These are phyloP conservation scores for Hypoxylon sp. DNA, from an alignment of 2,329 filamentous ascomycete species.

Conservation along the genomic window DNA sequence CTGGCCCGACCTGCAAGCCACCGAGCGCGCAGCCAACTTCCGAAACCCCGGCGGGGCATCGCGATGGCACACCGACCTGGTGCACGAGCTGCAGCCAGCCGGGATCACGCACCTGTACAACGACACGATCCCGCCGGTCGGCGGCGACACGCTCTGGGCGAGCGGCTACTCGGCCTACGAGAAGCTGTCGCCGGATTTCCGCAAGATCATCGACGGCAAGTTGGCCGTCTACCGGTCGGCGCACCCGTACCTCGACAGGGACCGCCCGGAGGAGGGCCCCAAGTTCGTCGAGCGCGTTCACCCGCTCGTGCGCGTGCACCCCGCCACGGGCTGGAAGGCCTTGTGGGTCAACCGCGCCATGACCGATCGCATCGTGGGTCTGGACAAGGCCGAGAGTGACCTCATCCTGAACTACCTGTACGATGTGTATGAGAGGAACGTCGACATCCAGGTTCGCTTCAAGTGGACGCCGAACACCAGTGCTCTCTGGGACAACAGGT, in stretches of 20 bases:
- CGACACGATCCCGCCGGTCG: constrained; percentile 69
- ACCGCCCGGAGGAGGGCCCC: constrained; percentile 67
- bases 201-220: constrained; percentile 73
- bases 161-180: constrained; percentile 76
- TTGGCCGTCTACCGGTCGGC: constrained; percentile 71
- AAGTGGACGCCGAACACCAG: constrained; percentile 73
- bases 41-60: constrained; percentile 73
- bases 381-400: constrained; percentile 75
- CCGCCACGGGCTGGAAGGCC: constrained; percentile 77
- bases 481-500: constrained; percentile 76
- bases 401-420: constrained; percentile 72
- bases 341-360: constrained; percentile 76
- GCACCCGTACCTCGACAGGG: constrained; percentile 72
- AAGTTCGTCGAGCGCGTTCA: constrained; percentile 73
- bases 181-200: constrained; percentile 75
- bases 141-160: constrained; percentile 78
- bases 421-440: constrained; percentile 73
- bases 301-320: constrained; percentile 74
- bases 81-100: constrained; percentile 75
- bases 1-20: constrained; percentile 73
- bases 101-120: constrained; percentile 76
- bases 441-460: constrained; percentile 77
- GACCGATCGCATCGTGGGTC: constrained; percentile 72
- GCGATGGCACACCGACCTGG: constrained; percentile 75
- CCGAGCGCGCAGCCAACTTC: constrained; percentile 68